phyloP scores from a whole-genome alignment of 345 rosid species.

The Euclidium syriacum region DNA sequence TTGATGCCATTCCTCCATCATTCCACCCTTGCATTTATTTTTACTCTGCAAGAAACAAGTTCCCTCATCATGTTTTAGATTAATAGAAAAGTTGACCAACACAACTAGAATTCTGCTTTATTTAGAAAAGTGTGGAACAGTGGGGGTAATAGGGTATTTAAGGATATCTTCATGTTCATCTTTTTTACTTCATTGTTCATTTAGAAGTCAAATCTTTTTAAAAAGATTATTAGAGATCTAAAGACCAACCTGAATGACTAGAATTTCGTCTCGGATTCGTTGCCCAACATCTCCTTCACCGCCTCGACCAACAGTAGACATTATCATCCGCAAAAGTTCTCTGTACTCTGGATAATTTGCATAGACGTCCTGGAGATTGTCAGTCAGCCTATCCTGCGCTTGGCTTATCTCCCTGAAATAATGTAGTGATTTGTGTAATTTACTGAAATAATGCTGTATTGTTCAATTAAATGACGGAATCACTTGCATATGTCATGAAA shows the following conservation, averaged over 20 bases:
- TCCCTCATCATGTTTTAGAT: slow-evolving; percentile 10
- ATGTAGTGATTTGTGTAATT: not conserved
- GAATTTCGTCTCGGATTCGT: slow-evolving; percentile 94
- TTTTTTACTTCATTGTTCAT: not conserved
- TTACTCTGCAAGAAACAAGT: slow-evolving; percentile 51
- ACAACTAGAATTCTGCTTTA: slow-evolving; percentile 5
- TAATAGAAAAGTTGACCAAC: slow-evolving; percentile 9
- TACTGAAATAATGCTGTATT: not conserved
- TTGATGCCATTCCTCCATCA: slow-evolving; percentile 99
- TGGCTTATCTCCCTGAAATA: slow-evolving; percentile 83
- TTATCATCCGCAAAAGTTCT: slow-evolving; percentile 76
- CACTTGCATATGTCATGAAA: slow-evolving; percentile 1
- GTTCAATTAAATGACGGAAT: not conserved
- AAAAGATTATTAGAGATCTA: slow-evolving; percentile 6
- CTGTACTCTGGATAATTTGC: slow-evolving; percentile 51
- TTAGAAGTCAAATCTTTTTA: not conserved
- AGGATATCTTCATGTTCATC: not conserved
- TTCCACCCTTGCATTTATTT: slow-evolving; percentile 93
- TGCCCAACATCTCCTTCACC: slow-evolving; percentile 99
- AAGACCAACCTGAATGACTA: slow-evolving; percentile 83
- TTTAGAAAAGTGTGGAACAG: not conserved
- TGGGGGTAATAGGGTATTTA: not conserved
- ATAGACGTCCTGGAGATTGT: slow-evolving; percentile 61
- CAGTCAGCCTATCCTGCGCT: slow-evolving; percentile 97
- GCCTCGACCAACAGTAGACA: slow-evolving; percentile 97